Conservation (phyloP, 768 basidiomycete species). For the Auricularia sp. region DNA sequence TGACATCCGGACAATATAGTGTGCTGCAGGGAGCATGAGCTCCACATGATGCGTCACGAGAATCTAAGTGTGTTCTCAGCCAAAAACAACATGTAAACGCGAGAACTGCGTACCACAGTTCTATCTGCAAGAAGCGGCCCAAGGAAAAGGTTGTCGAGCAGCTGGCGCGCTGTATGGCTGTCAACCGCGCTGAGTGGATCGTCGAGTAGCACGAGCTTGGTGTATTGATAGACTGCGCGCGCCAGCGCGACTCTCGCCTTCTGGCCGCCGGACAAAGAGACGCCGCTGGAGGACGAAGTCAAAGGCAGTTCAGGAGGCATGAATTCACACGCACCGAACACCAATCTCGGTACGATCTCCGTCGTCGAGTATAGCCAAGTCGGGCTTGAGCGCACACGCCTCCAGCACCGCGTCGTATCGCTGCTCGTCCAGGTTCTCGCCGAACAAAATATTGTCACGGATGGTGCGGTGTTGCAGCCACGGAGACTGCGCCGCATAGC, state of each 20-base stretch:
- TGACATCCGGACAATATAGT: constrained; percentile 23
- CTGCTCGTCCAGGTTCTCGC: constrained; percentile 42
- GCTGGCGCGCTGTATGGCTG: constrained; percentile 10
- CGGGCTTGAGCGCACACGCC: constrained; percentile 37
- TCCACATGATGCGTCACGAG: constrained; percentile 32
- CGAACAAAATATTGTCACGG: constrained; percentile 74
- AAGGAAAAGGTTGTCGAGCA: constrained; percentile 10
- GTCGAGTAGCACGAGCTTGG: constrained; percentile 18
- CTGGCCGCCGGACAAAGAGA: constrained; percentile 19
- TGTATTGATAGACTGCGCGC: constrained; percentile 18
- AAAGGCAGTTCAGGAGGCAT: constrained; percentile 1
- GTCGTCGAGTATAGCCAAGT: constrained; percentile 34
- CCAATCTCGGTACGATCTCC: constrained; percentile 28
- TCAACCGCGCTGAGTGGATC: constrained; percentile 15
- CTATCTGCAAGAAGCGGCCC: constrained; percentile 17
- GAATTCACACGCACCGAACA: constrained; percentile 4
- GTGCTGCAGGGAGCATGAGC: constrained; percentile 22
- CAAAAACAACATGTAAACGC: neutral
- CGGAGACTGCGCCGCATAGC: constrained; percentile 60
- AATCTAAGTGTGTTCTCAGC: constrained; percentile 10
- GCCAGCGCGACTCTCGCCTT: constrained; percentile 19
- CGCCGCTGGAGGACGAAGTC: constrained; percentile 7
- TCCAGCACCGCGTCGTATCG: constrained; percentile 31
- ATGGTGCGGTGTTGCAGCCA: constrained; percentile 67
- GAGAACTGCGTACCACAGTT: constrained; percentile 12